A percentile compares a stretch with the other conserved stretches of the same genome.
Conservation (phyloP, 2,329 filamentous ascomycete species). For the Fusarium irregulare region DNA sequence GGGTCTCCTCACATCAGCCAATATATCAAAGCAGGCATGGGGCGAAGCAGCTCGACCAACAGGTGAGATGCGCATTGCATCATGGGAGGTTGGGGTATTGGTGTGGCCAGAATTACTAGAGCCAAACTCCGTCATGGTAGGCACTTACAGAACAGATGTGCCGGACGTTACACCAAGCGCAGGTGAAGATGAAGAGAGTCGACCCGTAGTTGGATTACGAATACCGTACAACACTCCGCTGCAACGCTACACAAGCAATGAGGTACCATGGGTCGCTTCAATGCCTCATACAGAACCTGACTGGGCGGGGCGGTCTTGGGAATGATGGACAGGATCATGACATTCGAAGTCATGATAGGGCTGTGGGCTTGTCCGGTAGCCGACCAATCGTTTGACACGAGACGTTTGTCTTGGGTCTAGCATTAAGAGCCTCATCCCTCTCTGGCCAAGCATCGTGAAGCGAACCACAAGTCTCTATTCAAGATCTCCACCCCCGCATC, state of each 20-base stretch:
- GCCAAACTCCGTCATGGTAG: slow-evolving; percentile 69
- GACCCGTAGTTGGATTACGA: slow-evolving; percentile 71
- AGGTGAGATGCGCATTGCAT: slow-evolving; percentile 76
- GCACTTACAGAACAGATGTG: slow-evolving; percentile 72
- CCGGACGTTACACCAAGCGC: slow-evolving; percentile 51
- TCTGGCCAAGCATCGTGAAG: slow-evolving; percentile 16
- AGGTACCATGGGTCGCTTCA: slow-evolving; percentile 83
- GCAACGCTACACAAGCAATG: slow-evolving; percentile 68
- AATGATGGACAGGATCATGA: slow-evolving; percentile 15
- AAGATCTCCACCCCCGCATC: slow-evolving; percentile 46
- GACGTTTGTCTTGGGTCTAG: slow-evolving; percentile 8
- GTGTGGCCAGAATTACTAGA: slow-evolving; percentile 77
- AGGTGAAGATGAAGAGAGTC: slow-evolving; percentile 38
- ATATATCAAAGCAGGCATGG: slow-evolving; percentile 90
- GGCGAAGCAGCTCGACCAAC: slow-evolving; percentile 69
- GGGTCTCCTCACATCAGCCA: slow-evolving; percentile 91
- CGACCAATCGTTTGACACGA: slow-evolving; percentile 33
- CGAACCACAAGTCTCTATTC: slow-evolving; percentile 15
- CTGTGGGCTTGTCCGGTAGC: neutral
- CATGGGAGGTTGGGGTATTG: slow-evolving; percentile 86
- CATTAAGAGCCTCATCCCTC: slow-evolving; percentile 15
- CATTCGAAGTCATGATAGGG: slow-evolving; percentile 21
- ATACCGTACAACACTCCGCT: slow-evolving; percentile 88
- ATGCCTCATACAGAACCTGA: slow-evolving; percentile 70
- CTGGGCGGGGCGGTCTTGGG: slow-evolving; percentile 62